Base-by-base conservation (phyloP, 768 basidiomycete genomes). In the Kwoniella dendrophila region DNA sequence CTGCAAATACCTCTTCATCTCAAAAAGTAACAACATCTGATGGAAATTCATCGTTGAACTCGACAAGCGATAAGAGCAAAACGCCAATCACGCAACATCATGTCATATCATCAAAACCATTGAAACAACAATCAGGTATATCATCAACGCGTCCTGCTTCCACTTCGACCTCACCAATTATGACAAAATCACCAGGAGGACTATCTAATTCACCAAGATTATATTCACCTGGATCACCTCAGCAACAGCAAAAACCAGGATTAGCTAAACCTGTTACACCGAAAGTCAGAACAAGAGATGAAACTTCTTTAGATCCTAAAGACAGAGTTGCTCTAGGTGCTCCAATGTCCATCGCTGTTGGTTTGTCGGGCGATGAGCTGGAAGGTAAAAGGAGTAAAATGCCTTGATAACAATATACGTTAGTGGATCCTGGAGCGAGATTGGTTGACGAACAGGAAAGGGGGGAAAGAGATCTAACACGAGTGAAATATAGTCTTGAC, bases 241-340 rank as follows among this genome's bases (percentile, higher is more conserved):
- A 24, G 30, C 26, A 30, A 50, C 27, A 30, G 16, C 33, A 24
- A n/a, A 34, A 49, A 26, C 64, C 59, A 10, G 54, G 62, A 26
- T 27, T 64, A 4, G 62, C 66, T 10, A 52, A 55, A 34, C 52
- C 66, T 6, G 66, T 67, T 0, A 67, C 66, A 20, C 66, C 66
- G 2, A 53, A 45, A 29, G 62, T 67, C 27, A 30, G 66, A 27
- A 55, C 50, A 3, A 22, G 66, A 18, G 56, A 59, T 18, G 66
- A 67, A 29, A 54, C 40, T 30, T 56, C 51, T 20, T 34, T 59
- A 12, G 63, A 64, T 34, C 51, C 59, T 14, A 33, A 29, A n/a
- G 59, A 61, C 8, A 20, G 59, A 14, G 52, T 61, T 6, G 51
- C 38, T 30, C 29, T 64, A 22, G 52, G 57, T 32, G 56, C 36